phyloP scores from a whole-genome alignment of 257 asterid genomes.

The Cinchona pubescens region DNA sequence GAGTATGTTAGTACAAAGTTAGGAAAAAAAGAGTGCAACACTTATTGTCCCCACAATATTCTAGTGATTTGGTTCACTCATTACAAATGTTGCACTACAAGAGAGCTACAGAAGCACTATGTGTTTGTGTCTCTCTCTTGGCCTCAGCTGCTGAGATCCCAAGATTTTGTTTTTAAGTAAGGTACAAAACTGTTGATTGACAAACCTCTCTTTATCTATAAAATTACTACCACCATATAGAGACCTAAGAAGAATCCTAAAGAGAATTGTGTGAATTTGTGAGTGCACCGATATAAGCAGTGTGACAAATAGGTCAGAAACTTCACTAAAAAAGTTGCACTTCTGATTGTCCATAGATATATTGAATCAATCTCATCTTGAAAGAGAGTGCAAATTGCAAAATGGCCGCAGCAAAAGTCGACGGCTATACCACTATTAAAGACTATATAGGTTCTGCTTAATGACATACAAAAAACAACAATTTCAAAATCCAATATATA shows the following conservation, averaged over 20 bases:
- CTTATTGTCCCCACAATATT: slow-evolving; percentile 5
- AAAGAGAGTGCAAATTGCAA: slow-evolving; percentile 20
- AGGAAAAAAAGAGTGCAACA: background rate
- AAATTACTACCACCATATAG: background rate
- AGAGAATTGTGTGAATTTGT: background rate
- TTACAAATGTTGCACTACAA: slow-evolving; percentile 46
- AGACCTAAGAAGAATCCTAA: background rate
- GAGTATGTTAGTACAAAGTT: background rate
- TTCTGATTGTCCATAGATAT: slow-evolving; percentile 8
- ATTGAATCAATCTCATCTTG: slow-evolving; percentile 5
- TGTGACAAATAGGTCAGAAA: slow-evolving; percentile 14
- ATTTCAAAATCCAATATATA: slow-evolving; percentile 20
- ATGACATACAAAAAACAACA: slow-evolving; percentile 14
- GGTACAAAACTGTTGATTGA: slow-evolving; percentile 42
- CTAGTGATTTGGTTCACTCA: background rate
- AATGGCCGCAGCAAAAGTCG: slow-evolving; percentile 49
- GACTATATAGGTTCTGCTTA: slow-evolving; percentile 46
- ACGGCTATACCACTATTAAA: slow-evolving; percentile 25
- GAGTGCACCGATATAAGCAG: background rate
- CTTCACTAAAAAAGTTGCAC: slow-evolving; percentile 31
- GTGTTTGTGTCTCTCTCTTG: slow-evolving; percentile 31
- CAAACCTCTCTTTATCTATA: slow-evolving; percentile 23
- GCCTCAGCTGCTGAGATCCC: slow-evolving; percentile 56
- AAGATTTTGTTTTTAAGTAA: slow-evolving; percentile 38
- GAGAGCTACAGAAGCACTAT: slow-evolving; percentile 49